Conservation (phyloP, 805 yeast genomes). For the Candida pseudofarinosa region DNA sequence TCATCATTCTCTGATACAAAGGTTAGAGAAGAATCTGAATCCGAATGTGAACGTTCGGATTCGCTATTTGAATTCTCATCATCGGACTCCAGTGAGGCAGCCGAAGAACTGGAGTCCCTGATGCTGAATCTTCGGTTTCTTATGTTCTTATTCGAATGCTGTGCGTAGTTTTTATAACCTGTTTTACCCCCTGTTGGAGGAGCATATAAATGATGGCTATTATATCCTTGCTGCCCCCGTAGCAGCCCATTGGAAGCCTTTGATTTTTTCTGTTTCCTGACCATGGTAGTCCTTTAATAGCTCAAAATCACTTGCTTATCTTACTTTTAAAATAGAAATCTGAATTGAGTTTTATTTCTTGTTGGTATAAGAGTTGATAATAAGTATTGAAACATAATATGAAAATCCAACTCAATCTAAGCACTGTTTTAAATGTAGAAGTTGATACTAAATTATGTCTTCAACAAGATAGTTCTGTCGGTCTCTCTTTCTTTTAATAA, state of each 20-base stretch:
- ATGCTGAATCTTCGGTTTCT: slow-evolving; percentile 26
- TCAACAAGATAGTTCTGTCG: too few species aligned
- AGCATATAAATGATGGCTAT: not conserved
- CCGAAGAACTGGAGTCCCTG: slow-evolving; percentile 28
- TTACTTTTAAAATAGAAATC: not conserved
- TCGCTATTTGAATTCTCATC: slow-evolving; percentile 2
- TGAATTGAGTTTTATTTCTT: not conserved
- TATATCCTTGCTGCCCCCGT: not conserved
- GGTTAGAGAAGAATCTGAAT: slow-evolving; percentile 38
- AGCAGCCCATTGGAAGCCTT: not conserved
- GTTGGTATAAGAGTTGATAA: not conserved
- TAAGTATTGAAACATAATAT: not conserved
- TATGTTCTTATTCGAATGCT: not conserved
- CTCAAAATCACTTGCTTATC: not conserved
- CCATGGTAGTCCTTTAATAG: not conserved
- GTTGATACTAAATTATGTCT: not conserved
- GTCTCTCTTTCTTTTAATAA: too few species aligned
- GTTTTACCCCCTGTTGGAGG: not conserved
- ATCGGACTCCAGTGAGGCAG: slow-evolving; percentile 18
- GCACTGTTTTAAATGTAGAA: not conserved
- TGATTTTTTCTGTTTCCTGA: not conserved
- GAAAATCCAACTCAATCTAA: not conserved
- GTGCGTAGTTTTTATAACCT: not conserved
- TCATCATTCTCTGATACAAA: slow-evolving; percentile 31
- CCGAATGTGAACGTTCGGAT: slow-evolving; percentile 11